These are phyloP conservation scores for Colletotrichum australisinense DNA, from an alignment of 2,329 filamentous ascomycete genomes.

Conservation along the genomic window DNA sequence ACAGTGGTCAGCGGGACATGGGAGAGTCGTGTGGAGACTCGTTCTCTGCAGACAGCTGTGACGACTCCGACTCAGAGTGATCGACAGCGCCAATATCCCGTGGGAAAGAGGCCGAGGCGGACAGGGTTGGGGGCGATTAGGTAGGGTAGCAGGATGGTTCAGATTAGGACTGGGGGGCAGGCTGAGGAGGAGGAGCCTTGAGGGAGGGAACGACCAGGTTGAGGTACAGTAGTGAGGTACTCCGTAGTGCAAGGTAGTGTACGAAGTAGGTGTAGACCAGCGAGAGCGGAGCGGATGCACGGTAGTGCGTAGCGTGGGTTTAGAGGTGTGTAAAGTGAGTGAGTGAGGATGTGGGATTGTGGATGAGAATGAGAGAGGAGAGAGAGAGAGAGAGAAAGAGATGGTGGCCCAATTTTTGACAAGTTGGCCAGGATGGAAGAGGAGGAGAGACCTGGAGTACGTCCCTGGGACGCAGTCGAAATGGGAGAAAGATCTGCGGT, in stretches of 20 bases:
- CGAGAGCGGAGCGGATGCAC: slow-evolving; percentile 28
- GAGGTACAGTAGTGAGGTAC: not conserved
- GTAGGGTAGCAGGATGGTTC: slow-evolving; percentile 52
- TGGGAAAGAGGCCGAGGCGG: slow-evolving; percentile 58
- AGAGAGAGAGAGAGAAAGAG: slow-evolving; percentile 14
- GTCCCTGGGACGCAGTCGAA: slow-evolving; percentile 27
- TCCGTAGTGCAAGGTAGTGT: not conserved
- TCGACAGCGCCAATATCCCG: slow-evolving; percentile 65
- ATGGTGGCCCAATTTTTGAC: slow-evolving; percentile 35
- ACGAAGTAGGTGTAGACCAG: slow-evolving; percentile 5
- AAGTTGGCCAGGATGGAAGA: slow-evolving; percentile 28
- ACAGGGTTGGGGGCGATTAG: slow-evolving; percentile 56
- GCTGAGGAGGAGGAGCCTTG: slow-evolving; percentile 44
- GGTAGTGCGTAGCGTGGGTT: slow-evolving; percentile 32
- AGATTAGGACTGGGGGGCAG: slow-evolving; percentile 43
- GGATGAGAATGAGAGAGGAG: not conserved
- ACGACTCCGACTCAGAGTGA: slow-evolving; percentile 64
- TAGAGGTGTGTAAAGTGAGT: not conserved
- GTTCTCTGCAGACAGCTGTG: slow-evolving; percentile 53
- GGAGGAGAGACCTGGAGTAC: slow-evolving; percentile 34
- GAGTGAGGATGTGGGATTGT: no score
- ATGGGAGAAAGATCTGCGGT: slow-evolving; percentile 32
- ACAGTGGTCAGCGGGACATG: slow-evolving; percentile 54
- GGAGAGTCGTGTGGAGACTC: slow-evolving; percentile 47
- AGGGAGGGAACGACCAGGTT: slow-evolving; percentile 22